These are phyloP conservation scores for Phlegmacium glaucopus DNA, from an alignment of 768 basidiomycete genomes.

Conservation along the genomic window DNA sequence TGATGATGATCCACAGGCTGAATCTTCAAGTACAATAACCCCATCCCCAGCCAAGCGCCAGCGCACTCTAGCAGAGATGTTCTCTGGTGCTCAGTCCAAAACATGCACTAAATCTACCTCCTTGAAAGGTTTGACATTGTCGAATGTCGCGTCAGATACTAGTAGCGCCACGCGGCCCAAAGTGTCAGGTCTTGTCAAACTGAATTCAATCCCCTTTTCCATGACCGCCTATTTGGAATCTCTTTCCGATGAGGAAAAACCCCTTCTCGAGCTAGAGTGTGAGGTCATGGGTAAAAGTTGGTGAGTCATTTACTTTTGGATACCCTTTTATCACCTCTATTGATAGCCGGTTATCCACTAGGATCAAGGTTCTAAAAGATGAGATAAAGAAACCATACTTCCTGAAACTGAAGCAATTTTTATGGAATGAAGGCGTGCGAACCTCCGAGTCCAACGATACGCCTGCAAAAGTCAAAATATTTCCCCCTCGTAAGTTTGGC, in stretches of 20 bases:
- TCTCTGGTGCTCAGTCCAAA: conserved; percentile 33
- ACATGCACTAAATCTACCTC: conserved; percentile 13
- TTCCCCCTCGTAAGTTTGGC: conserved; percentile 69
- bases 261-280: conserved; percentile 63
- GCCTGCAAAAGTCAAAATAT: conserved; percentile 53
- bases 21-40: not conserved
- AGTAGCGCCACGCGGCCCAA: not conserved
- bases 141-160: not conserved
- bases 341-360: conserved; percentile 21
- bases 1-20: conserved; percentile 4
- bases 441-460: conserved; percentile 49
- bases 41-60: conserved; percentile 45
- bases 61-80: conserved; percentile 65
- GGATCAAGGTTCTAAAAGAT: conserved; percentile 71
- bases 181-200: conserved; percentile 21
- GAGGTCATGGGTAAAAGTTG: conserved; percentile 74
- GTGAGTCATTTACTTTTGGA: conserved; percentile 32
- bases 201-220: conserved; percentile 73
- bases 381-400: conserved; percentile 81
- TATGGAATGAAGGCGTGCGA: conserved; percentile 62
- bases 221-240: conserved; percentile 47
- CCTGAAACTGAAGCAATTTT: conserved; percentile 62
- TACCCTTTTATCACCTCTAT: not conserved
- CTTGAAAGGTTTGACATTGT: not conserved
- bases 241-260: conserved; percentile 53